Evolutionary conservation across 305 asterid genomes (phyloP).

Genomic region (Petunia hybrid): DNA sequence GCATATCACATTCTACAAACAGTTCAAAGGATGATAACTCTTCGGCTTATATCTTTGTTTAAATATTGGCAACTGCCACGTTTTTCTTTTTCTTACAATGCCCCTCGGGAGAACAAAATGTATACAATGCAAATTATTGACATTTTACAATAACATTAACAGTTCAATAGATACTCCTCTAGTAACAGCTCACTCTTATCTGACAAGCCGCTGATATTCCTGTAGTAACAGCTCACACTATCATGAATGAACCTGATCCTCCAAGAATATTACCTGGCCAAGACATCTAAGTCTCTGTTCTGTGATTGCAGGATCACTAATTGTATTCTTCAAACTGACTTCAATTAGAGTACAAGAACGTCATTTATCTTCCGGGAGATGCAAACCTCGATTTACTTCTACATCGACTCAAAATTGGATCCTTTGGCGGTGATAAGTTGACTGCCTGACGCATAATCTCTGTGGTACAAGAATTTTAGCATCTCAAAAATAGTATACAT

Average conservation of each 20-base stretch:
- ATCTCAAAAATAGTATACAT: background rate
- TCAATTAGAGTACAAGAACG: background rate
- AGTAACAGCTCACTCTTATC: conserved; percentile 5
- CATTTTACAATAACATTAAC: conserved; percentile 23
- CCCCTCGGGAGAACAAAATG: conserved; percentile 11
- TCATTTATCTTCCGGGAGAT: conserved; percentile 44
- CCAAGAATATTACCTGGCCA: conserved; percentile 26
- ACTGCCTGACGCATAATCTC: conserved; percentile 61
- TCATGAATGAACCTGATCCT: conserved; percentile 22
- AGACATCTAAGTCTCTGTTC: conserved; percentile 23
- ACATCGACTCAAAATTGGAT: conserved; percentile 42
- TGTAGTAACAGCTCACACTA: conserved; percentile 14
- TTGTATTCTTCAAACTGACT: conserved; percentile 16
- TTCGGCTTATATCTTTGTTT: background rate
- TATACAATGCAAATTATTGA: conserved; percentile 17
- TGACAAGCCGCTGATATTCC: background rate
- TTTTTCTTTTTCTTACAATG: conserved; percentile 20
- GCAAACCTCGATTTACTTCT: conserved; percentile 47
- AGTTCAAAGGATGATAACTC: conserved; percentile 10
- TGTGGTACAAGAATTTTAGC: conserved; percentile 36
- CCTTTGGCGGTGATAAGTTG: conserved; percentile 49
- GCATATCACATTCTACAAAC: conserved; percentile 28
- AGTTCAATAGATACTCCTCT: conserved; percentile 20
- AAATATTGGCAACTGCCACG: conserved; percentile 19
- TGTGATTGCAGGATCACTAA: conserved; percentile 26